Conservation (phyloP, 768 basidiomycete species). For the Amanita phalloides region DNA sequence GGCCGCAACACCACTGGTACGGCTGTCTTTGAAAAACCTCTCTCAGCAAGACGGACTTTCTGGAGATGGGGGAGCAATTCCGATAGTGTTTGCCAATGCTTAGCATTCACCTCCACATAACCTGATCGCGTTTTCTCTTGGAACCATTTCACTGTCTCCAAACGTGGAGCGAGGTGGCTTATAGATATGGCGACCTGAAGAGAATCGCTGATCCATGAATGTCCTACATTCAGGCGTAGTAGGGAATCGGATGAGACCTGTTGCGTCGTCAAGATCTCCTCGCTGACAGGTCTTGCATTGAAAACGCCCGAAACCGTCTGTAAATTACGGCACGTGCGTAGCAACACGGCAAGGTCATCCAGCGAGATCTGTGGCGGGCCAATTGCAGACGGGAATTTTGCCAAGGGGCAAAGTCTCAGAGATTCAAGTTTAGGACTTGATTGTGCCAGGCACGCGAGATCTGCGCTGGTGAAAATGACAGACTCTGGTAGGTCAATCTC, state of each 20-base stretch:
- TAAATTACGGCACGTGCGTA: constrained; percentile 45
- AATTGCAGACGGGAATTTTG: constrained; percentile 46
- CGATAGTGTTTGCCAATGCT: constrained; percentile 56
- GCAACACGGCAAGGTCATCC: constrained; percentile 50
- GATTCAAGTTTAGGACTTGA: constrained; percentile 62
- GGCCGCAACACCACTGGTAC: constrained; percentile 5
- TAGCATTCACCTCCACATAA: constrained; percentile 54
- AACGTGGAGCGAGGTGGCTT: constrained; percentile 65
- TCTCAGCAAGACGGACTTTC: constrained; percentile 50
- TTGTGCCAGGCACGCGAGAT: constrained; percentile 45
- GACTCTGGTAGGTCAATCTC: constrained; percentile 77
- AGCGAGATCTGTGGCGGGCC: constrained; percentile 49
- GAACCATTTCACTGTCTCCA: constrained; percentile 68
- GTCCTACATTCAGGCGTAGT: constrained; percentile 62
- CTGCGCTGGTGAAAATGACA: constrained; percentile 48
- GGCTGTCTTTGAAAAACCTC: constrained; percentile 24
- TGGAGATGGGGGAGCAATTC: constrained; percentile 71
- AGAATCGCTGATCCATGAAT: constrained; percentile 64
- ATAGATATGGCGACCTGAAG: constrained; percentile 61
- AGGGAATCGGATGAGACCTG: constrained; percentile 53
- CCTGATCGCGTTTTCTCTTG: constrained; percentile 68
- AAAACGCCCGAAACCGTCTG: constrained; percentile 60
- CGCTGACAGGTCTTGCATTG: constrained; percentile 38
- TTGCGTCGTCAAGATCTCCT: constrained; percentile 33
- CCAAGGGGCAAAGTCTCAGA: constrained; percentile 56